phyloP scores from a whole-genome alignment of 2,329 filamentous ascomycete genomes.

The Helotiales sp. region DNA sequence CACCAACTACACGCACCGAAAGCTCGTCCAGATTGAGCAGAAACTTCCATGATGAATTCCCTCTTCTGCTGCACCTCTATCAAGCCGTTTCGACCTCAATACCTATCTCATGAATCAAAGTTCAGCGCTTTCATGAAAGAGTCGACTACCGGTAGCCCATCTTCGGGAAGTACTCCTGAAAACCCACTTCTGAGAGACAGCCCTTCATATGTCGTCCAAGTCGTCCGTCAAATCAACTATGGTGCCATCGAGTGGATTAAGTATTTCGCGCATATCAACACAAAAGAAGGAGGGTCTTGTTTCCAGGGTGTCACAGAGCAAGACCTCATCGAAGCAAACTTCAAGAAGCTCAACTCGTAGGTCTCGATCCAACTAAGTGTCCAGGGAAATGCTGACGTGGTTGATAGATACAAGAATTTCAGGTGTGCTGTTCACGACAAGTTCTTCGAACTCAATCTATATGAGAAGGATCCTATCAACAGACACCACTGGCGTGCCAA shows the following conservation, averaged over 20 bases:
- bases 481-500: slow-evolving; percentile 46
- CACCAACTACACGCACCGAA: too few species aligned
- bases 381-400: background rate
- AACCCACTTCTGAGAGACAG: background rate
- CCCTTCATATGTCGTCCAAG: slow-evolving; percentile 37
- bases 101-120: background rate
- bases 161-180: background rate
- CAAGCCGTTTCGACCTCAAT: background rate
- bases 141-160: background rate
- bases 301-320: slow-evolving; percentile 40
- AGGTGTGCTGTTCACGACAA: slow-evolving; percentile 43
- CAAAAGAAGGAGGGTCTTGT: background rate
- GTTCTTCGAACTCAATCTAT: slow-evolving; percentile 51
- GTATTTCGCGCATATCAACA: slow-evolving; percentile 39
- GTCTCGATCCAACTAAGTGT: background rate
- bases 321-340: slow-evolving; percentile 43
- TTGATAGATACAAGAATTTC: slow-evolving; percentile 47
- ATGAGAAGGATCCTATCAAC: slow-evolving; percentile 47
- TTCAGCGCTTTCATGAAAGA: background rate
- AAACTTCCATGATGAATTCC: slow-evolving; percentile 1
- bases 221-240: slow-evolving; percentile 47
- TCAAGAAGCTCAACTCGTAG: slow-evolving; percentile 46
- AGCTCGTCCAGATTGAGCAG: too few species aligned
- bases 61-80: slow-evolving; percentile 1
- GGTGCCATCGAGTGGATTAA: slow-evolving; percentile 44